Evolutionary conservation across 2,329 filamentous ascomycete species (phyloP), one percentile per base, ranked within the genome.

Genomic region (Monilinia fructigena): DNA sequence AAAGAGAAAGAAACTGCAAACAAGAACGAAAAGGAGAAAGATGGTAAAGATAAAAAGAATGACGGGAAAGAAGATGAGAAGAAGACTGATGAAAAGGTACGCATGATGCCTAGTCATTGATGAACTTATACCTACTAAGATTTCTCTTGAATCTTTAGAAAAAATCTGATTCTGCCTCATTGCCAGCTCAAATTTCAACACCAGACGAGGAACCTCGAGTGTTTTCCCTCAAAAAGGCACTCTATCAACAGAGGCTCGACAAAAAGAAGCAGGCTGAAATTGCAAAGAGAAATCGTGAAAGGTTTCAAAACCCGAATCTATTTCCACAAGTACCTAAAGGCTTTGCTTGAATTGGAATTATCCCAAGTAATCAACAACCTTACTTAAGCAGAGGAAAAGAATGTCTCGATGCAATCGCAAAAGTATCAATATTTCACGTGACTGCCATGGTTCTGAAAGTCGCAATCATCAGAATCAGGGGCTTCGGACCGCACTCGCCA

Each of bases 291-390:
- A 95, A 94, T 74, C 86, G 89, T 54, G 92, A 97, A 76, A 86
- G 92, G 55, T 78, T 96, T 68, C 89, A 86, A 69, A 89, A 93
- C 74, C 91, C 92, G 1, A 85, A 83, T 35, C 86, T 90, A 67
- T 98, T 98, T 74, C 95, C 95, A 1, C 90, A 91, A 53, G 92
- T 95, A 0, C 94, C 94, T 2, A 90, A 86, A 62, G 85, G 84
- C 52, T 74, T 80, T 10, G 84, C 83, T 56, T 75, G 69, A 71
- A 54, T 14, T 56, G 74, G 67, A 68, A 31, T 26, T 16, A 58
- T 64, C n/a, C 47, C 11, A 16, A 59, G 14, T 20, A 14, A 31
- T n/a, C 20, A 12, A 26, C 7, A 23, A 18, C 28, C 53, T 35
- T 50, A 38, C 54, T 59, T 59, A 20, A 23, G 31, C 26, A 14